These are phyloP conservation scores for Medakamo hakoo DNA, from an alignment of 139 green algal species.

Conservation along the genomic window DNA sequence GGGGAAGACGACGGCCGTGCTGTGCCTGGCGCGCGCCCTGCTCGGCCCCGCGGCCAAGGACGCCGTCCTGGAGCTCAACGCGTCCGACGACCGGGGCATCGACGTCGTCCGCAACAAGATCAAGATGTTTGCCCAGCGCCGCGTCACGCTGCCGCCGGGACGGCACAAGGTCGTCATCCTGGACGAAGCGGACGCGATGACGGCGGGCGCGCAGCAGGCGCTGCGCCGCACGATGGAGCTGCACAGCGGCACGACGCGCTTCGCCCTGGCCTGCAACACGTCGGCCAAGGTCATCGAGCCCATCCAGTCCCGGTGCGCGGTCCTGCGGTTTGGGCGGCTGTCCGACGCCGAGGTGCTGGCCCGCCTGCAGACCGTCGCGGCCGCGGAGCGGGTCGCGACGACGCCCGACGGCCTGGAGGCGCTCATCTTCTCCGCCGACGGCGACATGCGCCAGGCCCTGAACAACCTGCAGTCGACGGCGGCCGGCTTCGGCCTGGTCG, in stretches of 20 bases:
- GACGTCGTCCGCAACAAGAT: constrained; percentile 99
- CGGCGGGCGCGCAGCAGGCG: constrained; percentile 84
- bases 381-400: constrained; percentile 37
- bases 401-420: constrained; percentile 78
- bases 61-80: constrained; percentile 93
- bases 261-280: constrained; percentile 93
- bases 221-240: constrained; percentile 98
- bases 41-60: constrained; percentile 74
- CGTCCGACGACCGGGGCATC: constrained; percentile 93
- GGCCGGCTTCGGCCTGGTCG: constrained; percentile 82
- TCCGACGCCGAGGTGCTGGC: constrained; percentile 71
- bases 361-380: constrained; percentile 56
- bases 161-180: constrained; percentile 95
- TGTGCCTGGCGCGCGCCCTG: constrained; percentile 75
- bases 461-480: constrained; percentile 91
- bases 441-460: constrained; percentile 97
- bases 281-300: constrained; percentile 96
- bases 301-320: constrained; percentile 94
- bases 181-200: constrained; percentile 98
- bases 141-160: constrained; percentile 82
- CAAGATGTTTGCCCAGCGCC: constrained; percentile 99
- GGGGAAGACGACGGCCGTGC: constrained; percentile 93
- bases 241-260: constrained; percentile 85
- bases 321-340: constrained; percentile 73
- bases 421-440: constrained; percentile 95